Conservation (phyloP, 2,329 filamentous ascomycete species). For the Podosphaera xanthii region DNA sequence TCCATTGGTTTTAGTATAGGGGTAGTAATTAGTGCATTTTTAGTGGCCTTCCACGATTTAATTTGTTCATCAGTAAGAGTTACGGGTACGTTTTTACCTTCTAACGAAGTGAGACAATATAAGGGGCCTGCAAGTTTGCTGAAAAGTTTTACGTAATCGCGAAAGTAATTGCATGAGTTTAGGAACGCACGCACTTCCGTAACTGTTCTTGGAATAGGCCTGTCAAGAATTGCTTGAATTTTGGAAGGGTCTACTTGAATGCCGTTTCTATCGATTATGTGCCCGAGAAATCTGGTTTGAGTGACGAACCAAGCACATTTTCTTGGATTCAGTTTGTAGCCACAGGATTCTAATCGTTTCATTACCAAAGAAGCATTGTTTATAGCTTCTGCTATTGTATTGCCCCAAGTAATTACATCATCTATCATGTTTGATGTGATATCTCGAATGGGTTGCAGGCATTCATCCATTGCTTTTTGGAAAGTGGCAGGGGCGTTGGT, state of each 20-base stretch:
- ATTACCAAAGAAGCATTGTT: background rate
- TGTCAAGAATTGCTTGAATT: background rate
- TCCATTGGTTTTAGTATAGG: background rate
- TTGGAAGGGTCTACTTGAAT: background rate
- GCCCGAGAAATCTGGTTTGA: background rate
- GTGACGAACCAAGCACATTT: conserved; percentile 1
- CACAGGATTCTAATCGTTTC: background rate
- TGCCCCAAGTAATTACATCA: background rate
- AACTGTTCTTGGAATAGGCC: background rate
- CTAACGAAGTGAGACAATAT: background rate
- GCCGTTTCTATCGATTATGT: background rate
- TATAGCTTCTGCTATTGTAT: background rate
- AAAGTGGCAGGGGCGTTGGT: background rate
- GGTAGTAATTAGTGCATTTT: background rate
- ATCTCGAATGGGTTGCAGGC: background rate
- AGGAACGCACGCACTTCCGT: background rate
- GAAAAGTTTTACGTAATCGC: background rate
- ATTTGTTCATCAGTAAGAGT: background rate
- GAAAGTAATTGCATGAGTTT: background rate
- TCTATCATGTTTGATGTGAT: conserved; percentile 1
- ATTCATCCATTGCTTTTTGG: background rate
- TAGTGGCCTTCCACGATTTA: background rate
- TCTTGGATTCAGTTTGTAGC: background rate
- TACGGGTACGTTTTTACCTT: background rate
- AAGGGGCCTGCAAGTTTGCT: background rate